A percentile compares a stretch with the other conserved stretches of the same genome.
phyloP scores from a whole-genome alignment of 2,329 filamentous ascomycete genomes.

The Fusarium illudens region DNA sequence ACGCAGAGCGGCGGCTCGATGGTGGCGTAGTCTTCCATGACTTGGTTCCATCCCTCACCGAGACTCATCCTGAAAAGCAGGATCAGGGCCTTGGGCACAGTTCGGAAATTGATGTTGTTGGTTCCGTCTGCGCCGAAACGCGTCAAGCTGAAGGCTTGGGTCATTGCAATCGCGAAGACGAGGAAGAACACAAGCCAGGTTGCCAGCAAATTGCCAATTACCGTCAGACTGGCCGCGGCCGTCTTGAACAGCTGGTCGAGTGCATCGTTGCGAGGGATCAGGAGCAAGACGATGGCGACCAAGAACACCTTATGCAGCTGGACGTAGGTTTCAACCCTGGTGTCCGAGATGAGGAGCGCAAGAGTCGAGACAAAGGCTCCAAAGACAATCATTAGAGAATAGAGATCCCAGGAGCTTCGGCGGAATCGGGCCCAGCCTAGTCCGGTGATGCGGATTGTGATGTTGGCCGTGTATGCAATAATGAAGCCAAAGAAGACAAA shows the following conservation, averaged over 20 bases:
- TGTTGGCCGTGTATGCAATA: conserved; percentile 82
- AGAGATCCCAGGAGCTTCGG: conserved; percentile 94
- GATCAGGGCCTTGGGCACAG: conserved; percentile 91
- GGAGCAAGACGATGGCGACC: conserved; percentile 84
- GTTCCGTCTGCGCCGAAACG: conserved; percentile 79
- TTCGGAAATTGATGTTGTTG: conserved; percentile 89
- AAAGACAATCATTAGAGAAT: conserved; percentile 79
- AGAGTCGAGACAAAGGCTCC: conserved; percentile 83
- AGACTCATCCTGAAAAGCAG: conserved; percentile 92
- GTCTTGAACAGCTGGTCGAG: conserved; percentile 99
- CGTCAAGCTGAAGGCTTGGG: conserved; percentile 94
- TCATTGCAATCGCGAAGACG: conserved; percentile 95
- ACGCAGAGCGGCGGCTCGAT: conserved; percentile 86
- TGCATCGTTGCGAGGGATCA: conserved; percentile 96
- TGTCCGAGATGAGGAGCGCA: conserved; percentile 74
- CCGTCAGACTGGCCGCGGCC: conserved; percentile 88
- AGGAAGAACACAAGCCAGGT: conserved; percentile 98
- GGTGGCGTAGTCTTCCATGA: conserved; percentile 94
- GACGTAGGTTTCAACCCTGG: conserved; percentile 69
- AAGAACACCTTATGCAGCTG: conserved; percentile 94
- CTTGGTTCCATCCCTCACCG: conserved; percentile 94
- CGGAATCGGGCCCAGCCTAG: conserved; percentile 92
- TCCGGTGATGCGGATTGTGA: conserved; percentile 83
- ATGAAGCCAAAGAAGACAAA: conserved; percentile 83
- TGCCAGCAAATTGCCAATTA: conserved; percentile 89